Evolutionary conservation across 2,329 filamentous ascomycete genomes (phyloP).

Genomic region (Mollisia scopiformis): DNA sequence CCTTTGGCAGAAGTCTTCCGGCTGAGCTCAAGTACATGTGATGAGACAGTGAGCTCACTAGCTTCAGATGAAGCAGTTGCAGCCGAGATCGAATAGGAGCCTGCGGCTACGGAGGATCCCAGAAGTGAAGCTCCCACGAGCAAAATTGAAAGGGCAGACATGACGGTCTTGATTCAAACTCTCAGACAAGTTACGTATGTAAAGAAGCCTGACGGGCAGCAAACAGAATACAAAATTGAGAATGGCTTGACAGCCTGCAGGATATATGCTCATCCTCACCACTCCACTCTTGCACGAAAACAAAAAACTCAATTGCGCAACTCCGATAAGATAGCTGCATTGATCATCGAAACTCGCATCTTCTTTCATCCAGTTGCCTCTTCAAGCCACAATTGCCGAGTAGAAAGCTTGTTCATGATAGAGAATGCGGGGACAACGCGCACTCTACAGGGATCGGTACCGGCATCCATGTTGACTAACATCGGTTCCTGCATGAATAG

Average conservation of each 20-base stretch:
- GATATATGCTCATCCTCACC: background rate
- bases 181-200: too few relatives aligned
- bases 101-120: background rate
- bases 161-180: background rate
- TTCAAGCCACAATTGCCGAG: background rate
- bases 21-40: constrained; percentile 7
- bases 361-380: background rate
- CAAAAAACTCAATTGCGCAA: background rate
- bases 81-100: background rate
- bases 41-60: background rate
- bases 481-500: background rate
- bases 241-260: background rate
- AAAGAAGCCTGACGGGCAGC: background rate
- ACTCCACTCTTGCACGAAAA: background rate
- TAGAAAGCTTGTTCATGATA: background rate
- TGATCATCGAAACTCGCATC: background rate
- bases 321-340: background rate
- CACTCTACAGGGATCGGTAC: background rate
- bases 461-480: background rate
- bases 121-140: constrained; percentile 3
- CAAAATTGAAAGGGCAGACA: background rate
- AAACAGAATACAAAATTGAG: background rate
- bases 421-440: background rate
- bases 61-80: background rate
- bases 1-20: constrained; percentile 4